Evolutionary conservation across 257 asterid species (phyloP), one percentile per base, ranked within the genome.

Genomic region (Ligustrum vulgare): DNA sequence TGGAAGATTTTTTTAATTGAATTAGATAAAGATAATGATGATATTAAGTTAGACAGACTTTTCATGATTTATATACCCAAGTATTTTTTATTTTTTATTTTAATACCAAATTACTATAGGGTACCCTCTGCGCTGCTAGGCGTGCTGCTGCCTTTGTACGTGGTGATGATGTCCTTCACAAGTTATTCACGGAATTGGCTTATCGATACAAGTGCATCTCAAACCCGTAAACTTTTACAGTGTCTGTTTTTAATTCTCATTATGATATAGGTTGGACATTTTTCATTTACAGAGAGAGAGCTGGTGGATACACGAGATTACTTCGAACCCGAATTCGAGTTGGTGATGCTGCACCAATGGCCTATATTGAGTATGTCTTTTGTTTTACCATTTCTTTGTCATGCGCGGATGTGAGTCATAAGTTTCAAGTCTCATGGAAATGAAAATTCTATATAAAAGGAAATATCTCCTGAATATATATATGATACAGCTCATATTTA

Each of bases 251-350:
- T 68, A 41, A 28, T 37, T 51, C 16, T 56, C 72, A 75, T 43
- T 80, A 72, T 79, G 16, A 73, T 68, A 28, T 56, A 49, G 15
- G 16, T 28, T 66, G 73, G 37, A 60, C 69, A 69, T 35, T 72
- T 34, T 12, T 82, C 10, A 54, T 11, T 65, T 63, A 60, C 84
- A 86, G 93, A 74, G 91, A 86, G 49, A 85, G 98, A 82, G 88
- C 93, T 69, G 98, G 98, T 82, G 98, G 98, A 70, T 94, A 94
- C 83, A 94, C 98, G 5, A 92, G 98, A 84, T 10, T 94, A 88
- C 97, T 94, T 36, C 89, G 98, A 51, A 90, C 98, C 51, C 86
- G 98, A 58, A 87, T 92, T 56, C 97, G 97, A 70, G 94, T 90
- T 71, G 98, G 98, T 77, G 98, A 94, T 84, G 98, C 98, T 80